A percentile compares a stretch with the other conserved stretches of the same genome.
Evolutionary conservation across 83 land plant species (phyloP).

Genomic region (Picea mariana): DNA sequence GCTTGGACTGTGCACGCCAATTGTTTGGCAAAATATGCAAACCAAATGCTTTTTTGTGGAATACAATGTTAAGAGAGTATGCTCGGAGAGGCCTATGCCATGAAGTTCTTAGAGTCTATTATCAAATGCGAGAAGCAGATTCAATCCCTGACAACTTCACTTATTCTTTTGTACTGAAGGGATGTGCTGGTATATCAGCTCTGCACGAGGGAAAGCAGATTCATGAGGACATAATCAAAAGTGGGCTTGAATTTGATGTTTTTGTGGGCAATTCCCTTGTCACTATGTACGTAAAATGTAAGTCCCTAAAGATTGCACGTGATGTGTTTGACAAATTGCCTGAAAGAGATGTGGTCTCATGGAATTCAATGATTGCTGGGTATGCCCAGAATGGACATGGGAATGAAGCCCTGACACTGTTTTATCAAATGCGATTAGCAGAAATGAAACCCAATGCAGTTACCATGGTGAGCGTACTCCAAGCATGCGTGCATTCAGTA

Average conservation of each 20-base stretch:
- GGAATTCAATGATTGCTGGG: background rate
- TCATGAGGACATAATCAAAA: background rate
- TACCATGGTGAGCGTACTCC: constrained; percentile 36
- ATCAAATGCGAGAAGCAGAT: background rate
- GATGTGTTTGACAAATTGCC: background rate
- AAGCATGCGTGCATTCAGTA: constrained; percentile 52
- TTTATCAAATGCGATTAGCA: constrained; percentile 21
- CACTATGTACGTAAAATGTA: background rate
- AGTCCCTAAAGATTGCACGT: background rate
- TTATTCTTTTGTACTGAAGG: background rate
- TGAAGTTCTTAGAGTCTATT: background rate
- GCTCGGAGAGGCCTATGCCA: background rate
- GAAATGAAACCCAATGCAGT: constrained; percentile 16
- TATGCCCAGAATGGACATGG: background rate
- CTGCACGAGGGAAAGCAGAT: constrained; percentile 1
- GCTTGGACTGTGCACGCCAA: background rate
- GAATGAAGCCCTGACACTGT: background rate
- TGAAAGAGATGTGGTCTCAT: background rate
- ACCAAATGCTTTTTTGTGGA: background rate
- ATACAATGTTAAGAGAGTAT: background rate
- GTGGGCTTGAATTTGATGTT: background rate
- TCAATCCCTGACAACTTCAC: background rate
- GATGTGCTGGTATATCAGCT: background rate
- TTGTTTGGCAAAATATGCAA: background rate
- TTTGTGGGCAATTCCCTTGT: constrained; percentile 3